A percentile compares a stretch with the other conserved stretches of the same genome.
Evolutionary conservation across 2,329 filamentous ascomycete species (phyloP).

Genomic region (Plenodomus biglobosus): DNA sequence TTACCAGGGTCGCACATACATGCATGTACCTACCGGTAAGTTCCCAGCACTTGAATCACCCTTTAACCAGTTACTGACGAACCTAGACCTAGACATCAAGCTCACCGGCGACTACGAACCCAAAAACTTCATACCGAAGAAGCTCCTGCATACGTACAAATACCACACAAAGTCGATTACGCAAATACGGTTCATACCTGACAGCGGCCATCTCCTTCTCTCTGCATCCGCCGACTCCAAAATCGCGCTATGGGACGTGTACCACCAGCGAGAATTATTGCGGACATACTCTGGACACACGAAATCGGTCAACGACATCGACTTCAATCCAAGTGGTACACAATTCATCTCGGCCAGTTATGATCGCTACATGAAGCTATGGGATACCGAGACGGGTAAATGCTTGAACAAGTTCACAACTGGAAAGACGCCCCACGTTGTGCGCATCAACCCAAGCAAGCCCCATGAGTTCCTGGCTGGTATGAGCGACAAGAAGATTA

Average conservation of each 20-base stretch:
- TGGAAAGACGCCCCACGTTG: constrained; percentile 91
- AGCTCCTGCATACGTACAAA: constrained; percentile 87
- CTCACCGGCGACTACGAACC: constrained; percentile 75
- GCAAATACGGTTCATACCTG: constrained; percentile 84
- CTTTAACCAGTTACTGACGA: constrained; percentile 8
- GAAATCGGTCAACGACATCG: constrained; percentile 86
- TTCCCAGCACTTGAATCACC: background rate
- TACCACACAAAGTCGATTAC: constrained; percentile 82
- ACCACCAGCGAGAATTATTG: constrained; percentile 83
- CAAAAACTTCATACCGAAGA: constrained; percentile 94
- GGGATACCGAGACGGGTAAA: constrained; percentile 93
- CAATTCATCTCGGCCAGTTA: constrained; percentile 91
- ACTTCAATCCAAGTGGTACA: constrained; percentile 79
- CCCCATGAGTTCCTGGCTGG: constrained; percentile 91
- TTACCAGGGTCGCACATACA: constrained; percentile 94
- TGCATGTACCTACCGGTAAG: constrained; percentile 80
- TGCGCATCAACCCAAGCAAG: constrained; percentile 87
- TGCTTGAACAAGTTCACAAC: constrained; percentile 88
- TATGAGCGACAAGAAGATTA: constrained; percentile 98
- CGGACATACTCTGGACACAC: constrained; percentile 89
- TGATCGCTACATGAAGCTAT: constrained; percentile 94
- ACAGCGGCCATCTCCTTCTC: constrained; percentile 82
- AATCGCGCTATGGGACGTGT: constrained; percentile 92
- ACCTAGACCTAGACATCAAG: constrained; percentile 40
- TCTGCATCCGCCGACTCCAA: constrained; percentile 89